These are phyloP conservation scores for Rheum nobile DNA, from an alignment of 148 eudicot species.

Conservation along the genomic window DNA sequence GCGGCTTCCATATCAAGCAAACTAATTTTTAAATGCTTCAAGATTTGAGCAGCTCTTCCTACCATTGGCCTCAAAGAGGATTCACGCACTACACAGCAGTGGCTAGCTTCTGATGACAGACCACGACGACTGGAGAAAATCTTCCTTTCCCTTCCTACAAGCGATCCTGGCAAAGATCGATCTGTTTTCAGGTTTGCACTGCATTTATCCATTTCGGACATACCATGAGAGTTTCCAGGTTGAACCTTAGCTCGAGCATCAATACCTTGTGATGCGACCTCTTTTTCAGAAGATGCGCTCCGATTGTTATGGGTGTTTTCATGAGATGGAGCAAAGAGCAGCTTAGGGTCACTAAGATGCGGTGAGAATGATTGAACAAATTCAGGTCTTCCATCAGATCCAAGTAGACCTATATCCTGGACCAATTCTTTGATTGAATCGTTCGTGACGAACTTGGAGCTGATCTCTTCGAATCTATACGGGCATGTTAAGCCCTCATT, in stretches of 20 bases:
- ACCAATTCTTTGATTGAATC: constrained; percentile 51
- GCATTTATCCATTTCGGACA: constrained; percentile 3
- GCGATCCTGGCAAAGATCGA: constrained; percentile 4
- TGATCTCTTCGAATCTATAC: constrained; percentile 33
- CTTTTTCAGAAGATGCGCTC: constrained; percentile 18
- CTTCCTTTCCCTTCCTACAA: constrained; percentile 13
- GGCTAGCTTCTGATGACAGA: not conserved
- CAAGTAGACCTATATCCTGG: constrained; percentile 44
- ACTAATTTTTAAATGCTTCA: constrained; percentile 43
- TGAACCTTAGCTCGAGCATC: constrained; percentile 9
- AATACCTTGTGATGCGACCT: constrained; percentile 7
- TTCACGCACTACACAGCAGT: constrained; percentile 31
- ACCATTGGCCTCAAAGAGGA: constrained; percentile 45
- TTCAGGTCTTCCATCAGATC: constrained; percentile 44
- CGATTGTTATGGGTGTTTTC: constrained; percentile 11
- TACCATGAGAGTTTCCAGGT: constrained; percentile 3
- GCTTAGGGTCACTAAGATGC: constrained; percentile 28
- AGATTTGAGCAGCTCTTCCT: constrained; percentile 33
- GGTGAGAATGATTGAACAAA: constrained; percentile 37
- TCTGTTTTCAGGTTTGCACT: constrained; percentile 13
- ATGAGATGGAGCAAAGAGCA: constrained; percentile 17
- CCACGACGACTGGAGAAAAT: constrained; percentile 11
- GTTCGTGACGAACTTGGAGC: constrained; percentile 41
- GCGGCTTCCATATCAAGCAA: constrained; percentile 74
- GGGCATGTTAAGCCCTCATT: constrained; percentile 36